Percentiles rank a stretch among this genome's conserved stretches.
Evolutionary conservation across 148 eudicot species (phyloP).

Genomic region (Pharnaceum exiguum): DNA sequence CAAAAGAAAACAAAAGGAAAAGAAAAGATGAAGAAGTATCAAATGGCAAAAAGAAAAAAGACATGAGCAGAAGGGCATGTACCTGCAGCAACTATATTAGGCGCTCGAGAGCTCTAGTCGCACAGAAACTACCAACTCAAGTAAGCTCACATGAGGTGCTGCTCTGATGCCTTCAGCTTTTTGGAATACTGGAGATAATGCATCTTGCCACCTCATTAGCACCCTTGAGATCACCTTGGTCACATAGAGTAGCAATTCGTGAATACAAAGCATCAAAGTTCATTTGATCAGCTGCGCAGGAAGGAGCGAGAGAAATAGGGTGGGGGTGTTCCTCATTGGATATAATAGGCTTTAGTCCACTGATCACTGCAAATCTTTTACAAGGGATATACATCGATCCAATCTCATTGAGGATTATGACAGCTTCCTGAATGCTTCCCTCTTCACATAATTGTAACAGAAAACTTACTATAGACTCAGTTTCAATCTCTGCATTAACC

Average conservation of each 20-base stretch:
- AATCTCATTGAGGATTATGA: constrained; percentile 70
- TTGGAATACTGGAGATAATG: constrained; percentile 18
- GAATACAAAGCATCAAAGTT: constrained; percentile 55
- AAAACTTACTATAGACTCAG: constrained; percentile 52
- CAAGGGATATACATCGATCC: constrained; percentile 48
- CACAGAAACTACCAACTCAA: neutral
- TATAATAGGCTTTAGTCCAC: constrained; percentile 14
- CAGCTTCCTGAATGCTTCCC: constrained; percentile 66
- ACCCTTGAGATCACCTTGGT: constrained; percentile 42
- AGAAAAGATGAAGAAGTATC: too few species aligned
- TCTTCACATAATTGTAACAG: constrained; percentile 66
- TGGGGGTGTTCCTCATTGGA: constrained; percentile 6
- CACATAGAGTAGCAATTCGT: constrained; percentile 58
- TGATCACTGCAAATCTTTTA: constrained; percentile 20
- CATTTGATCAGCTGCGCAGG: constrained; percentile 8
- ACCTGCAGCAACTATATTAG: constrained; percentile 9
- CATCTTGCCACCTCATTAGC: constrained; percentile 58
- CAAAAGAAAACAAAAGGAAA: too few species aligned
- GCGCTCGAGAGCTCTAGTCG: neutral
- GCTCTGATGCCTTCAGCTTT: constrained; percentile 1
- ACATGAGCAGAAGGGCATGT: too few species aligned
- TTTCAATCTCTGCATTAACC: constrained; percentile 45
- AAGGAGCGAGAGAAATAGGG: constrained; percentile 10
- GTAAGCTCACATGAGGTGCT: neutral
- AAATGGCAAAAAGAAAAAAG: too few species aligned